Conservation (phyloP, 768 basidiomycete species). For the Suillus hirtellus region DNA sequence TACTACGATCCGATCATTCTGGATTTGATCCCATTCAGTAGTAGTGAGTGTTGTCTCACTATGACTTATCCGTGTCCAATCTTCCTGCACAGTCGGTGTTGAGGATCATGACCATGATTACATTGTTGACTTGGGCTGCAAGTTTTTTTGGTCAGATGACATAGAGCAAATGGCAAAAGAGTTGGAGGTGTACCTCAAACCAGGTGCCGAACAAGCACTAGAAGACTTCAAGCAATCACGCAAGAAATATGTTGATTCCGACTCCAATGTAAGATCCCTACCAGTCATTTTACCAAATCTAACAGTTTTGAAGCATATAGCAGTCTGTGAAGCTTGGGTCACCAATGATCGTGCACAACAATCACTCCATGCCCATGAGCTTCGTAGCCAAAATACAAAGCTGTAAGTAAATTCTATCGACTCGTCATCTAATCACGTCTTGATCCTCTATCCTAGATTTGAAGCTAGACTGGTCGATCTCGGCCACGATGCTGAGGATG, state of each 20-base stretch:
- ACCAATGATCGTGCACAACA: background rate
- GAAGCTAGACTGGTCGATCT: background rate
- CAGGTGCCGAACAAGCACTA: constrained; percentile 27
- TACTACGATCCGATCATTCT: constrained; percentile 26
- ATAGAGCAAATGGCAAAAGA: constrained; percentile 24
- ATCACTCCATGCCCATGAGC: background rate
- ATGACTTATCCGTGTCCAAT: constrained; percentile 2
- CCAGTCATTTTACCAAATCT: background rate
- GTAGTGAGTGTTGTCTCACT: constrained; percentile 22
- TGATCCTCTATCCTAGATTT: background rate
- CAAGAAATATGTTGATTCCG: constrained; percentile 12
- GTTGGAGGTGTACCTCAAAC: constrained; percentile 18
- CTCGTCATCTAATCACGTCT: background rate
- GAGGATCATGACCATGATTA: constrained; percentile 24
- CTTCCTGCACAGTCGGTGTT: constrained; percentile 25
- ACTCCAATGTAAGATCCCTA: background rate
- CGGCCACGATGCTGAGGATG: background rate
- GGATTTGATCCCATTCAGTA: constrained; percentile 34
- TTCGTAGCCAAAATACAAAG: background rate
- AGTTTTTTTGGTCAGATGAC: constrained; percentile 36
- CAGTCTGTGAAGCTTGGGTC: background rate
- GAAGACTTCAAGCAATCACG: constrained; percentile 27
- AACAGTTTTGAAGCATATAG: background rate
- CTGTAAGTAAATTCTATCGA: background rate
- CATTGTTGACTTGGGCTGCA: constrained; percentile 13